Percentiles rank a stretch among this genome's conserved stretches.
Evolutionary conservation across 2,329 filamentous ascomycete species (phyloP).

Genomic region (Venturia effusa): DNA sequence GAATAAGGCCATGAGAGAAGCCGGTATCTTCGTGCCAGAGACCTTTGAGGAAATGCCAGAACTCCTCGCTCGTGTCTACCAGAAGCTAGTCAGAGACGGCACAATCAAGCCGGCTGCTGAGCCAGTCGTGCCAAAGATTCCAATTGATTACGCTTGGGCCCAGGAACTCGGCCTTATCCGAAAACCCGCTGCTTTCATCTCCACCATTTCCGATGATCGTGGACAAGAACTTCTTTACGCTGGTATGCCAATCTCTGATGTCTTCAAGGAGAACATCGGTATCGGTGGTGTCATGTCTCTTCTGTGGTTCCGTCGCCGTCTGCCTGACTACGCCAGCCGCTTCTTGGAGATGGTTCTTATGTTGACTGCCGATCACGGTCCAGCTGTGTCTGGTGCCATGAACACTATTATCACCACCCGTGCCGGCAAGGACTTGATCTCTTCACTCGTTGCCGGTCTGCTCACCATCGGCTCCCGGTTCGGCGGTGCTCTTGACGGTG

Average conservation of each 20-base stretch:
- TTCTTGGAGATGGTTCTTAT: slow-evolving; percentile 99
- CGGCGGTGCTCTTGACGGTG: slow-evolving; percentile 95
- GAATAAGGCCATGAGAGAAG: slow-evolving; percentile 95
- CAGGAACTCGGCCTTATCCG: slow-evolving; percentile 98
- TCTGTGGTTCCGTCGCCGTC: slow-evolving; percentile 97
- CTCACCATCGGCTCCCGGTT: slow-evolving; percentile 97
- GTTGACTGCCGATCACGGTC: slow-evolving; percentile 98
- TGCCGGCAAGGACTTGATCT: slow-evolving; percentile 98
- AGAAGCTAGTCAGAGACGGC: slow-evolving; percentile 75
- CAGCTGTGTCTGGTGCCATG: slow-evolving; percentile 98
- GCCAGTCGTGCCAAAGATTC: slow-evolving; percentile 95
- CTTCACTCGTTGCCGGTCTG: slow-evolving; percentile 87
- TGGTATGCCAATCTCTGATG: slow-evolving; percentile 99
- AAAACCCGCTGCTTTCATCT: slow-evolving; percentile 99
- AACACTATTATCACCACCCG: slow-evolving; percentile 99
- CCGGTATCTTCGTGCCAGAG: slow-evolving; percentile 85
- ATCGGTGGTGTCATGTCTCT: slow-evolving; percentile 99
- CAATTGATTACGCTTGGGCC: slow-evolving; percentile 98
- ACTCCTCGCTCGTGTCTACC: slow-evolving; percentile 70
- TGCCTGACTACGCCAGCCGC: slow-evolving; percentile 92
- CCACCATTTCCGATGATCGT: slow-evolving; percentile 99
- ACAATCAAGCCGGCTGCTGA: slow-evolving; percentile 78
- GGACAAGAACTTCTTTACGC: slow-evolving; percentile 98
- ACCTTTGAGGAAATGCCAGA: slow-evolving; percentile 93
- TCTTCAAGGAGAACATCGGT: slow-evolving; percentile 97